A percentile compares a stretch with the other conserved stretches of the same genome.
These are phyloP conservation scores for Cladophialophora bantiana DNA, from an alignment of 2,329 filamentous ascomycete species.

Conservation along the genomic window DNA sequence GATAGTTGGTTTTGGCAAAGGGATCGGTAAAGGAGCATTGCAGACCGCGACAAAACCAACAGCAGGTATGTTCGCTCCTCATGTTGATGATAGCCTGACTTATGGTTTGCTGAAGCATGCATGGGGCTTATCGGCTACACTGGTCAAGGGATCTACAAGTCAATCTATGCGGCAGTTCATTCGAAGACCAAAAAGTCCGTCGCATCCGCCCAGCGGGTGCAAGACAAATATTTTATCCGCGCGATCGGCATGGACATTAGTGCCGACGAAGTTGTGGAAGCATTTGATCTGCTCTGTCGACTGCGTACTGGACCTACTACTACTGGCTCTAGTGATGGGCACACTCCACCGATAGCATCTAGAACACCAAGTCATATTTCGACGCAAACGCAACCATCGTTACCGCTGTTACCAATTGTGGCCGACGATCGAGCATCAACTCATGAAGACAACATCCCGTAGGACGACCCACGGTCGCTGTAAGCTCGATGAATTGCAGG, in stretches of 20 bases:
- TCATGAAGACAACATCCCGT: background rate
- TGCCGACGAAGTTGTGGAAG: background rate
- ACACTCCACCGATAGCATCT: background rate
- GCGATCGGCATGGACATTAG: conserved; percentile 15
- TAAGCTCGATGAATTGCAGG: no score
- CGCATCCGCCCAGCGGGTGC: conserved; percentile 38
- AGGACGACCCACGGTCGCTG: no score
- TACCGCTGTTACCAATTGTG: background rate
- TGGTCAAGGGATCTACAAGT: conserved; percentile 45
- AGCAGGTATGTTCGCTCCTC: conserved; percentile 26
- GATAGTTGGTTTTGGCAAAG: conserved; percentile 49
- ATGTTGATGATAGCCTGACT: conserved; percentile 41
- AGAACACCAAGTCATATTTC: conserved; percentile 5
- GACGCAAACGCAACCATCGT: background rate
- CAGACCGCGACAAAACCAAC: conserved; percentile 20
- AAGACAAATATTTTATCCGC: conserved; percentile 35
- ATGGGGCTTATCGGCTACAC: conserved; percentile 46
- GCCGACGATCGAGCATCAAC: background rate
- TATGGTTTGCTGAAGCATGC: conserved; percentile 22
- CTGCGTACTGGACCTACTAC: background rate
- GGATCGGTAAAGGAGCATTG: conserved; percentile 51
- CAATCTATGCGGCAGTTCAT: conserved; percentile 41
- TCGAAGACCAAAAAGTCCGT: conserved; percentile 42
- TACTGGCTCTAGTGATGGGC: background rate
- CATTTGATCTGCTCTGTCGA: conserved; percentile 10